These are phyloP conservation scores for Aspergillus sp. DNA, from an alignment of 2,329 filamentous ascomycete species.

Conservation along the genomic window DNA sequence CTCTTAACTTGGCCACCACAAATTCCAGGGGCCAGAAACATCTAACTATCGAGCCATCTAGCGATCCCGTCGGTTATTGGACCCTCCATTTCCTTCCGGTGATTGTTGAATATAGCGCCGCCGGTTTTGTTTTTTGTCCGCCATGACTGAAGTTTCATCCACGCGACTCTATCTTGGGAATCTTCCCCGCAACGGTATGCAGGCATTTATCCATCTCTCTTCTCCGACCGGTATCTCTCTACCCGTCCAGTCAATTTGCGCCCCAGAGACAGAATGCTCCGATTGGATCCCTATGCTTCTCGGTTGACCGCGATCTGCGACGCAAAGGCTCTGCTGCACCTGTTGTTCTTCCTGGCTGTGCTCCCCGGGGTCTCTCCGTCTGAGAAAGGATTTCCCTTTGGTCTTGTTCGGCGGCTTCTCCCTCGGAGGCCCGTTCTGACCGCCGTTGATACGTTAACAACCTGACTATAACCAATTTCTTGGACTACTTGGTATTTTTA, in stretches of 20 bases:
- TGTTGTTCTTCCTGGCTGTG: conserved; percentile 3
- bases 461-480: conserved; percentile 10
- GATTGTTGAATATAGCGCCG: background rate
- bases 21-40: conserved; percentile 3
- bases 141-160: conserved; percentile 84
- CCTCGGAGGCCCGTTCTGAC: conserved; percentile 4
- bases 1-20: background rate
- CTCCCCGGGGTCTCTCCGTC: conserved; percentile 2
- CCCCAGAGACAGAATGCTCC: conserved; percentile 14
- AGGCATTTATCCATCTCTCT: conserved; percentile 33
- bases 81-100: conserved; percentile 1
- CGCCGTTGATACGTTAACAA: conserved; percentile 18
- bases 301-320: conserved; percentile 11
- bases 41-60: conserved; percentile 2
- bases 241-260: conserved; percentile 9
- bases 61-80: conserved; percentile 1
- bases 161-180: conserved; percentile 98
- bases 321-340: conserved; percentile 4
- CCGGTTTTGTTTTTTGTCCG: conserved; percentile 14
- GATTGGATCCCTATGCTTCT: conserved; percentile 14
- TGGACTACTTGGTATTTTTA: conserved; percentile 22
- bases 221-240: conserved; percentile 22
- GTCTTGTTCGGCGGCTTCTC: conserved; percentile 2
- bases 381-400: conserved; percentile 8
- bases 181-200: conserved; percentile 90